Evolutionary conservation across 1,139 yeast species (phyloP).

Genomic region (Meyerozyma elateridarum): DNA sequence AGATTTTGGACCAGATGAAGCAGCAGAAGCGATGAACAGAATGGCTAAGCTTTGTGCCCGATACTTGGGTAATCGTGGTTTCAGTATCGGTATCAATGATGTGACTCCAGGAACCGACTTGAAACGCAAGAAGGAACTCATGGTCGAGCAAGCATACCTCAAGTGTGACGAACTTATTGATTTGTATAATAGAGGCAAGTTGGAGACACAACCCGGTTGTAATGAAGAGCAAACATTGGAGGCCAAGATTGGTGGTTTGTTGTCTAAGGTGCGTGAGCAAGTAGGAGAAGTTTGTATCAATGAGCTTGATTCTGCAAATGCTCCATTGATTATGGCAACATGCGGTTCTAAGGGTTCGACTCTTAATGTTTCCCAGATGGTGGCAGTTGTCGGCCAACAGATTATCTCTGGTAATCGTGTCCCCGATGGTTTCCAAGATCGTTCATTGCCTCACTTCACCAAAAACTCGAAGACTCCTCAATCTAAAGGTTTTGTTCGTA

Average conservation of each 20-base stretch:
- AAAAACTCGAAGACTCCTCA: constrained; percentile 97
- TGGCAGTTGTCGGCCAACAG: constrained; percentile 99
- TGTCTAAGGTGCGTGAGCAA: constrained; percentile 97
- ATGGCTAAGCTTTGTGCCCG: constrained; percentile 98
- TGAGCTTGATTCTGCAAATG: constrained; percentile 85
- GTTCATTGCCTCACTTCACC: constrained; percentile 95
- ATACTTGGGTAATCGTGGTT: constrained; percentile 90
- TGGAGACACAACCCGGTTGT: constrained; percentile 99
- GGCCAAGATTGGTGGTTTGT: constrained; percentile 92
- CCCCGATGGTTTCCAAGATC: constrained; percentile 98
- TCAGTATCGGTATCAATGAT: constrained; percentile 95
- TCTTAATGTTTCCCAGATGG: constrained; percentile 98
- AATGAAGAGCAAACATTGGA: constrained; percentile 97
- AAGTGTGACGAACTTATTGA: constrained; percentile 91
- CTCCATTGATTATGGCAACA: constrained; percentile 98
- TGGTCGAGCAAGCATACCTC: constrained; percentile 87
- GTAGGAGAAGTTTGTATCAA: constrained; percentile 97
- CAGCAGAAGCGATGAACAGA: constrained; percentile 94
- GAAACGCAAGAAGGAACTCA: constrained; percentile 71
- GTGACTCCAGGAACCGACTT: constrained; percentile 89
- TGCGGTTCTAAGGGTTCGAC: constrained; percentile 99
- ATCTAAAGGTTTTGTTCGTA: constrained; percentile 95
- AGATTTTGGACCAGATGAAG: constrained; percentile 94
- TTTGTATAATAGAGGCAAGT: constrained; percentile 73
- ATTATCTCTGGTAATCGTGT: constrained; percentile 98